Conservation (phyloP, 768 basidiomycete species). For the Tricholoma sp. region DNA sequence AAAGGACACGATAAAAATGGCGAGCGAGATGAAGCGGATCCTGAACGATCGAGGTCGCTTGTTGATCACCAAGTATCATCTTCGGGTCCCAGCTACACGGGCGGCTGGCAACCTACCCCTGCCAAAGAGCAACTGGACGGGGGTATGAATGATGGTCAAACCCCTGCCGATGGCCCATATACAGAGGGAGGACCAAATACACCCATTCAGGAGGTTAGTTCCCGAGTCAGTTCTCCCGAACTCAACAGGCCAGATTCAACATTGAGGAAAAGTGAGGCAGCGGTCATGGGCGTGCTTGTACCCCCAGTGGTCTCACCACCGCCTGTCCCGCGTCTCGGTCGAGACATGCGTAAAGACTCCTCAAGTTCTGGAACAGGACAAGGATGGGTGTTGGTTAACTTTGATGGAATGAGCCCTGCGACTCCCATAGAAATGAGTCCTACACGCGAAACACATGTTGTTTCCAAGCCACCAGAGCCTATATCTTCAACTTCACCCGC, state of each 20-base stretch:
- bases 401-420: slow-evolving; percentile 33
- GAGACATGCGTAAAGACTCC: neutral
- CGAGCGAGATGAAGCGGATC: slow-evolving; percentile 1
- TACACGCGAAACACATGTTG: neutral
- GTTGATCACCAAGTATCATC: slow-evolving; percentile 18
- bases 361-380: slow-evolving; percentile 31
- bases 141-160: neutral
- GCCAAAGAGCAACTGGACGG: slow-evolving; percentile 38
- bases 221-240: slow-evolving; percentile 51
- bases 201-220: slow-evolving; percentile 45
- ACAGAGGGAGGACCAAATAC: slow-evolving; percentile 20
- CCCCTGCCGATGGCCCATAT: slow-evolving; percentile 18
- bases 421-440: slow-evolving; percentile 2
- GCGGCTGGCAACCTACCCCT: slow-evolving; percentile 51
- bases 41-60: slow-evolving; percentile 8
- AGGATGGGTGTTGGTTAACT: slow-evolving; percentile 66
- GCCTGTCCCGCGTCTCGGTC: slow-evolving; percentile 6
- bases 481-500: neutral
- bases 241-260: slow-evolving; percentile 37
- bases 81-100: slow-evolving; percentile 40
- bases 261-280: slow-evolving; percentile 60
- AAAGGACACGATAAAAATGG: slow-evolving; percentile 48
- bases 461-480: neutral
- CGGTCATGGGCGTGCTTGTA: slow-evolving; percentile 47
- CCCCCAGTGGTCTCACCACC: slow-evolving; percentile 23